Base-by-base conservation (phyloP, 371 early-diverging fungal species). In the Blastocladiella emersonii region DNA sequence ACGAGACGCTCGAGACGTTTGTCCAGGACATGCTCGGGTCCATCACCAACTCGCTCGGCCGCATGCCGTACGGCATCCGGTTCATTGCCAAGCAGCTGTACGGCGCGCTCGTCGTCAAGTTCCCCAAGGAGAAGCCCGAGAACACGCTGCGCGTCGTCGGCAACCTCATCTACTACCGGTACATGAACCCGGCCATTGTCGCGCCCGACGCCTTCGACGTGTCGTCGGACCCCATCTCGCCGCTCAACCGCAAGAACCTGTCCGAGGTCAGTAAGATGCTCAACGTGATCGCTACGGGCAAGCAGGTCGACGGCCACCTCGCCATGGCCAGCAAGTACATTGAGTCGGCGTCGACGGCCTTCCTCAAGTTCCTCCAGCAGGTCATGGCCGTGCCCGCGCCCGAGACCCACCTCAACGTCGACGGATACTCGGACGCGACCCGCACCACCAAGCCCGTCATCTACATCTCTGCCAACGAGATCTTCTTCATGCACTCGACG, bases 201-300 rank as follows among this genome's bases (percentile, higher is more conserved):
- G 93, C 96, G 3, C 98, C 98, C 25, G 98, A 96, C 70, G 86
- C 88, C 21, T 94, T 92, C 68, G 95, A 95, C 71, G 93, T 98
- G 45, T 90, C 95, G 64, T 92, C 94, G 44, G 78, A 80, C 17
- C 78, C 80, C 32, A 84, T 97, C 45, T 84, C 81, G 61, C 91
- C 89, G 1, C 75, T 85, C 62, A 93, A 96, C 74, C 85, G 96
- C 66, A 94, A 92, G 74, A 96, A 96, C 72, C 76, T 97, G 64
- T 93, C 93, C 0, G 95, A 95, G 65, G 78, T 80, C 45, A 86
- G 91, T 55, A 95, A 93, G 74, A 88, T 90, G 82, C 79, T 98
- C 12, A 89, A 93, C 66, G 87, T 91, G 67, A 88, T 97, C 49
- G 87, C 91, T 10, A 88, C 87, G 49, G 90, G 88, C 63, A 85